Conservation (phyloP, 768 basidiomycete species). For the Xerocomellus chrysenteron region DNA sequence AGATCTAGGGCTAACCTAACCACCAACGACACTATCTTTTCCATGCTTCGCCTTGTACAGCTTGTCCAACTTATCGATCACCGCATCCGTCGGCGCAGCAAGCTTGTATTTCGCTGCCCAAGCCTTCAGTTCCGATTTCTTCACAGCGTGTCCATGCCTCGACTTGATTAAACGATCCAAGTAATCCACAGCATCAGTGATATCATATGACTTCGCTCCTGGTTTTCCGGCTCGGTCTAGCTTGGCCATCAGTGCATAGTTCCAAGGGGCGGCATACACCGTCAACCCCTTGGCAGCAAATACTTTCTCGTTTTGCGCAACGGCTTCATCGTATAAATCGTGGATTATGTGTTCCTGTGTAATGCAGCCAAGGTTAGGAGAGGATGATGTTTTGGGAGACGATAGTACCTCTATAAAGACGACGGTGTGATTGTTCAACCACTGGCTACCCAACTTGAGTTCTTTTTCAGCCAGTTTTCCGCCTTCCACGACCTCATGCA, state of each 20-base stretch:
- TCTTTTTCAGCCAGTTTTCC: background rate
- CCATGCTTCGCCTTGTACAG: background rate
- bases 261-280: slow-evolving; percentile 13
- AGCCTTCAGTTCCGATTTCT: slow-evolving; percentile 4
- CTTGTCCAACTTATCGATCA: background rate
- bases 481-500: background rate
- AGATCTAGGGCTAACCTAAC: background rate
- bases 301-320: slow-evolving; percentile 1
- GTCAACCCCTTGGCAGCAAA: slow-evolving; percentile 8
- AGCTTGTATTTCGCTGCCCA: slow-evolving; percentile 3
- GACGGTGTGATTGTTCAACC: slow-evolving; percentile 11
- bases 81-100: background rate
- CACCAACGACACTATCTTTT: background rate
- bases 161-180: background rate
- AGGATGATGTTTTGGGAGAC: background rate
- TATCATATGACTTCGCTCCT: slow-evolving; percentile 7
- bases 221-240: slow-evolving; percentile 6
- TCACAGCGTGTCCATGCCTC: slow-evolving; percentile 3
- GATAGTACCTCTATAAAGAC: slow-evolving; percentile 3
- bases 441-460: background rate
- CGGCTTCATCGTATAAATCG: background rate
- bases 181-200: slow-evolving; percentile 10
- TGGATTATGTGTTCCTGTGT: background rate
- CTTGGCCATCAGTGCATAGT: slow-evolving; percentile 9
- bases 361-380: background rate